Base-by-base conservation (phyloP, 192 early-diverging fungal species). In the Backusella psychrophila region DNA sequence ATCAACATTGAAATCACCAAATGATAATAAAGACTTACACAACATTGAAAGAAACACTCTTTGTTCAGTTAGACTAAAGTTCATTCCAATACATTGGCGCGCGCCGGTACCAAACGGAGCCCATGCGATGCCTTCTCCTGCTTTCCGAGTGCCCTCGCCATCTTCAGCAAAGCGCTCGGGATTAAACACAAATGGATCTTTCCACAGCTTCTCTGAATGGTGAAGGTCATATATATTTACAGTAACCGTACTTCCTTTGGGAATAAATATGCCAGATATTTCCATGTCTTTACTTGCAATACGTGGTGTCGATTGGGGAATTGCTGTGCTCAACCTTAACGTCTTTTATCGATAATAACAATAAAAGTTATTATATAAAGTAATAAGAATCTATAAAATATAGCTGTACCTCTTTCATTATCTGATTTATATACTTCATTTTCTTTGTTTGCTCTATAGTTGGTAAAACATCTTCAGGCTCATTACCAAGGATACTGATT, bases 31-130 rank as follows among this genome's bases (percentile, higher is more conserved):
- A 81, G 46, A 76, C 79, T 76, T 80, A 80, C 79, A 77, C 42
- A 91, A 71, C 80, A 90, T 89, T 4, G 87, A 71, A 9, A 90
- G 75, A 6, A 86, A 74, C 2, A 91, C 84, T 11, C 83, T 81
- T 80, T 89, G 88, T 78, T 91, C 89, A 19, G 84, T 72, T 26
- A 91, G 75, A 23, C 84, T 83, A 74, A 91, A 93, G 72, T 88
- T 87, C 87, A 87, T 89, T 31, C 89, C 91, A 14, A 91, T 83
- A 75, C 88, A 91, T 77, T 89, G 83, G 26, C 87, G 84, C 14
- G 81, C 66, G 11, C 91, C 91, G 14, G 81, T 80, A 70, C 89
- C 85, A 73, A 93, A 93, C 11, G 91, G 83, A 14, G 88, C 41
- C 75, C 83, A 91, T 3, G 83, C 26, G 19, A 76, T 23, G 0